phyloP scores from a whole-genome alignment of 768 basidiomycete species.

The Auricularia cornea region DNA sequence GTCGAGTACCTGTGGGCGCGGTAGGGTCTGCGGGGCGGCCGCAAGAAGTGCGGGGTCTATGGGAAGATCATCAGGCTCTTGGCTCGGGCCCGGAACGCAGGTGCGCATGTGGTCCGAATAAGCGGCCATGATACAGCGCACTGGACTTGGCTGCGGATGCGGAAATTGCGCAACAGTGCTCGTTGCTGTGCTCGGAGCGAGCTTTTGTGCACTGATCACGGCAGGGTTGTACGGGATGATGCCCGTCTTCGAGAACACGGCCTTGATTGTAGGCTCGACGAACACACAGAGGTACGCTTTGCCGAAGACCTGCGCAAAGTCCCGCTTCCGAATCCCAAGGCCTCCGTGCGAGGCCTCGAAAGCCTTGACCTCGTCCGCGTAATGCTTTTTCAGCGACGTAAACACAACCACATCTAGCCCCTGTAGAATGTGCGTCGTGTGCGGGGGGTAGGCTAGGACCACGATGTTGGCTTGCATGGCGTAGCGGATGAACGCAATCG shows the following conservation, averaged over 20 bases:
- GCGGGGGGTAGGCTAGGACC: slow-evolving; percentile 28
- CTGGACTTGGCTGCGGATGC: not conserved
- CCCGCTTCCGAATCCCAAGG: not conserved
- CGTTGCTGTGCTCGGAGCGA: not conserved
- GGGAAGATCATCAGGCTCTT: no score
- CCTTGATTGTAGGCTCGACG: not conserved
- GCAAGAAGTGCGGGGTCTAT: not conserved
- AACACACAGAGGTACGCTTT: not conserved
- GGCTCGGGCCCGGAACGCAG: no score
- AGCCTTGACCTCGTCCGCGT: not conserved
- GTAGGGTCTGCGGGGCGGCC: not conserved
- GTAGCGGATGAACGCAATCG: slow-evolving; percentile 22
- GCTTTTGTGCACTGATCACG: not conserved
- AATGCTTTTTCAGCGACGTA: slow-evolving; percentile 21
- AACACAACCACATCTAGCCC: slow-evolving; percentile 32
- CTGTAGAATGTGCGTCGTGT: slow-evolving; percentile 30
- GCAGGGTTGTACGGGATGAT: not conserved
- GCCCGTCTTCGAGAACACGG: not conserved
- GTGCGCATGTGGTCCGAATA: not conserved
- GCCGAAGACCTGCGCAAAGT: not conserved
- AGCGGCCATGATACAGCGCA: not conserved
- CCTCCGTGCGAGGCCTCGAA: not conserved
- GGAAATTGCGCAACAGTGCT: not conserved
- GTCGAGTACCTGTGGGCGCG: not conserved
- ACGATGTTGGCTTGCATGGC: slow-evolving; percentile 22